Base-by-base conservation (phyloP, 2,329 filamentous ascomycete species). In the Hymenoscyphus scutula region DNA sequence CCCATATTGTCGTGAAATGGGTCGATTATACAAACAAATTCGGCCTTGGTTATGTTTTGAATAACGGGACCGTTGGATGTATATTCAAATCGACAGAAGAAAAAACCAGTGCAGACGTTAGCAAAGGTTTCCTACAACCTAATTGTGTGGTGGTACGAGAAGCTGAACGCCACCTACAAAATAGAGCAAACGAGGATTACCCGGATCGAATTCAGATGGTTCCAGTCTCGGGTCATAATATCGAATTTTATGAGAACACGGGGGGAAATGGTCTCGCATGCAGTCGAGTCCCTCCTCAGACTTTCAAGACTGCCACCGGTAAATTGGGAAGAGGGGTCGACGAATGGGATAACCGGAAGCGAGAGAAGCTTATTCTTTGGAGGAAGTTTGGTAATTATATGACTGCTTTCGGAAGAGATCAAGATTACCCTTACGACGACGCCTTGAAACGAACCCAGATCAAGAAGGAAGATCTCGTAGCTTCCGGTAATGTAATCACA, bases 21-120 rank as follows among this genome's bases (percentile, higher is more conserved):
- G 91, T 95, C 6, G 91, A 95, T 74, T 95, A 95, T 75, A 92
- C 90, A 63, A 91, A 92, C 76, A 92, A 92, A 74, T 92, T 92
- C 74, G 91, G 91, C 13, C 82, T 95, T 17, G 91, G 91, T 38
- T 95, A 94, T 71, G 91, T 94, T 62, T 79, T 95, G 60, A 91
- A 91, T 65, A 89, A 94, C 67, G 90, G 91, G 32, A 92, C 87
- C 65, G 87, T 93, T 23, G 91, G 90, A 17, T 92, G 89, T 67
- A 84, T 89, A 56, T 77, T 75, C 62, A 83, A 82, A 62, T 82
- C 86, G 59, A 81, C 82, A 2, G 74, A 74, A 13, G 81, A 80
- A 1, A 79, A 68, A 38, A 41, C 78, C 0, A 79, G 82, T 57
- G 10, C 41, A 48, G 82, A 81, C 30, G 77, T 77, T 65, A 77